Evolutionary conservation across 176 grass and related monocot species (phyloP), one percentile per base, ranked within the genome.

Genomic region (Poa annua): DNA sequence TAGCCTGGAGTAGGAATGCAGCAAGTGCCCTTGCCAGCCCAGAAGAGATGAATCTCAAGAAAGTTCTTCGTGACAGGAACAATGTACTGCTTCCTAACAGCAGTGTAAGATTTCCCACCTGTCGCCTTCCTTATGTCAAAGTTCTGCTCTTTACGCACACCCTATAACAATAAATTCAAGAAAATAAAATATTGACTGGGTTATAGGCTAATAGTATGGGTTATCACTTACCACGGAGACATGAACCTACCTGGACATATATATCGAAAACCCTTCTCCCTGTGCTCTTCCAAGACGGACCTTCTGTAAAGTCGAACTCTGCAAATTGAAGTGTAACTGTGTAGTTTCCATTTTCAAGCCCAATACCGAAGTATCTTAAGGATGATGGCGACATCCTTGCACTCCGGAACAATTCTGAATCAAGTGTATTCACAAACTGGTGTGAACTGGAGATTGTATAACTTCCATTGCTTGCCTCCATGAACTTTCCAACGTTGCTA

Each of bases 21-120:
- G 67, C 92, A 98, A 85, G 96, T 98, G 10, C 96, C 96, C 80
- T 98, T 98, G 51, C 96, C 96, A 51, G 92, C 92, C 96, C 92
- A 98, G 85, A 98, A 98, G 63, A 98, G 92, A 91, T 98, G 96
- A 82, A 98, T 90, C 76, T 95, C 96, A 38, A 98, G 79, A 66
- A 98, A 95, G 66, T 98, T 98, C 59, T 79, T 91, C 16, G 92
- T 91, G n/a, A 98, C 88, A 35, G 83, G 70, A 86, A 85, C 57
- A 52, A 6, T 77, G 65, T 84, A 98, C 7, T 76, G 45, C 79
- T 64, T 95, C 71, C 19, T 82, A 39, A 98, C 92, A 74, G 87
- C 90, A 86, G 59, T 67, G 54, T 88, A 90, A 49, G 90, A 98
- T 70, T 52, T 95, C 16, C 72, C 88, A 0, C 87, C 88, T 42